phyloP scores from a whole-genome alignment of 345 rosid species.

The Boechera retrofracta region DNA sequence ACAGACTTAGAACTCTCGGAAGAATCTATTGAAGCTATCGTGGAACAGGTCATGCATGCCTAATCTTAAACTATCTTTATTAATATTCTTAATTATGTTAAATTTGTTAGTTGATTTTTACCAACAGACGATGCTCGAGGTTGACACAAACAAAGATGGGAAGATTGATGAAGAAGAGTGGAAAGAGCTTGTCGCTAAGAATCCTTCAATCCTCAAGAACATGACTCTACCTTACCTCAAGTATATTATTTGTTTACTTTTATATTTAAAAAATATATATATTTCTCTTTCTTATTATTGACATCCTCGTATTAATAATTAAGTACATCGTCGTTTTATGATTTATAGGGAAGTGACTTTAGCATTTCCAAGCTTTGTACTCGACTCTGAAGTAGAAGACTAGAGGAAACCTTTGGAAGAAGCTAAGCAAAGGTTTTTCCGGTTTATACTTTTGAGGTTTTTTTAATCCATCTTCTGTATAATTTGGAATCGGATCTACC shows the following conservation, averaged over 20 bases:
- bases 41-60: conserved; percentile 61
- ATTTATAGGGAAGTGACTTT: conserved; percentile 40
- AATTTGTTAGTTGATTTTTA: background rate
- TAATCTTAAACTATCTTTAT: background rate
- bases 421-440: no score
- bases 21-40: conserved; percentile 60
- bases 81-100: background rate
- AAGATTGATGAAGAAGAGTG: conserved; percentile 84
- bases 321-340: background rate
- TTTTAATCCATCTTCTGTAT: no score
- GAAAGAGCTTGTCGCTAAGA: conserved; percentile 64
- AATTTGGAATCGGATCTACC: no score
- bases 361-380: conserved; percentile 46
- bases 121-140: conserved; percentile 66
- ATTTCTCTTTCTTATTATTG: background rate
- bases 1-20: conserved; percentile 60
- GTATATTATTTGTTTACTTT: conserved; percentile 33
- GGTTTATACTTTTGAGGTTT: no score
- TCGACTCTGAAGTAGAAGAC: conserved; percentile 41
- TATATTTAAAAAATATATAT: no score
- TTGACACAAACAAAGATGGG: conserved; percentile 76
- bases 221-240: conserved; percentile 79
- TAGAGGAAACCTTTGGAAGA: conserved; percentile 15
- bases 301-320: background rate
- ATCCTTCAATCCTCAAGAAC: conserved; percentile 71